Percentiles rank a stretch among this genome's conserved stretches.
Conservation (phyloP, 139 green algal species). For the Closterium sp. region DNA sequence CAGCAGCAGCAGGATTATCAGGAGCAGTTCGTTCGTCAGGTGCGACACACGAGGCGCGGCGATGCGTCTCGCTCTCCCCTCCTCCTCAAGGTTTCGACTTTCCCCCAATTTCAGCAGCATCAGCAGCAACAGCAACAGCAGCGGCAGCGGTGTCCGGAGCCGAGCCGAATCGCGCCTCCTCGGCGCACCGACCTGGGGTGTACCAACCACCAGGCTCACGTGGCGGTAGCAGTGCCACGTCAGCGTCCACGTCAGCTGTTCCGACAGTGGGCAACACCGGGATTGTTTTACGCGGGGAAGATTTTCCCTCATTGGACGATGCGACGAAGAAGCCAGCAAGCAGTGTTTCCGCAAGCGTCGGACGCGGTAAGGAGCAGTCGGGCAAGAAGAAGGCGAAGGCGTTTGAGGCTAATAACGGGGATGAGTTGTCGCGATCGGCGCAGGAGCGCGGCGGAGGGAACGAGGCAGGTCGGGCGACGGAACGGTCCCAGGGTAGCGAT, state of each 20-base stretch:
- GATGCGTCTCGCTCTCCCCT: not conserved
- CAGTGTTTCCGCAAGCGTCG: not conserved
- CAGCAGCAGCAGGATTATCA: not conserved
- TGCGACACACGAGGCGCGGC: not conserved
- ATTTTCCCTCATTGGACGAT: not conserved
- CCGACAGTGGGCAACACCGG: not conserved
- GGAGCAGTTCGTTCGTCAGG: not conserved
- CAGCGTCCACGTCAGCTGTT: not conserved
- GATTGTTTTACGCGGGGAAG: not conserved
- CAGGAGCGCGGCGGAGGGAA: not conserved
- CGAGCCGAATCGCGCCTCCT: not conserved
- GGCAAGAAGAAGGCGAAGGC: not conserved
- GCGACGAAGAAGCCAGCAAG: not conserved
- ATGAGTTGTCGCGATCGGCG: not conserved
- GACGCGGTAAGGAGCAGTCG: not conserved
- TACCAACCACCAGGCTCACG: not conserved
- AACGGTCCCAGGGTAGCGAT: not conserved
- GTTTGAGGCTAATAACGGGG: not conserved
- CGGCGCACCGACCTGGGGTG: not conserved
- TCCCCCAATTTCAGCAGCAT: not conserved
- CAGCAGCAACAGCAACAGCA: no score
- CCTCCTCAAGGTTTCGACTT: not conserved
- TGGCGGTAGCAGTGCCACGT: not conserved
- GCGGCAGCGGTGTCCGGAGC: not conserved
- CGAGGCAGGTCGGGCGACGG: not conserved